Evolutionary conservation across 139 green algal genomes (phyloP), one percentile per base, ranked within the genome.

Genomic region (Limnomonas spitsbergensis): DNA sequence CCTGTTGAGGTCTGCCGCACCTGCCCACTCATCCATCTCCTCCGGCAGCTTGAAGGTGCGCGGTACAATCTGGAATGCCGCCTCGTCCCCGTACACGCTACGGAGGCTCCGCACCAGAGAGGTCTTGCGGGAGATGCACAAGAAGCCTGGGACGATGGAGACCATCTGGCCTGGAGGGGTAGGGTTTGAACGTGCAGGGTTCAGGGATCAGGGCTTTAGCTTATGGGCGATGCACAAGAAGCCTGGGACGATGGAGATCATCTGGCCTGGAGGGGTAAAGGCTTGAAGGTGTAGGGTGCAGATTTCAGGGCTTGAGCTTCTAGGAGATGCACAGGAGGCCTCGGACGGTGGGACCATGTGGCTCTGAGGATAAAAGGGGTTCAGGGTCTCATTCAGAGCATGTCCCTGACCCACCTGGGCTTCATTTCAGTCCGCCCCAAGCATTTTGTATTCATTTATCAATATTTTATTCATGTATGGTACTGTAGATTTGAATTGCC

Each of bases 81-180:
- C 32, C 32, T 87, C 78, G 1, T 80, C 67, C 1, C 87, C 87
- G 38, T 86, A 88, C 61, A 79, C 75, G 53, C 79, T 73, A 35
- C 84, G 40, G 66, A 91, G 53, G 38, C 54, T 89, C 39, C 80
- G 73, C 24, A 88, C 78, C 26, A 91, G 75, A n/a, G 79, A 86
- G 4, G 85, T 89, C 78, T 91, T 91, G 53, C 85, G 81, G 34
- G 78, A 85, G 56, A 91, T 85, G 71, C 73, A 81, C 38, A 90
- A 73, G 69, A 88, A 86, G 53, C 87, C 87, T 2, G 87, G 87
- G 4, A 91, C 71, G 71, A 87, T 87, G 69, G 69, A 79, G 66
- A 91, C 77, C 61, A 89, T 61, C 84, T 91, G 87, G 38, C 82
- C 52, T 67, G 79, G 7, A 84, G 35, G 38, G 37, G 78, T 9